Conservation (phyloP, 495 filamentous ascomycete species). For the Penicillium cataractarum region DNA sequence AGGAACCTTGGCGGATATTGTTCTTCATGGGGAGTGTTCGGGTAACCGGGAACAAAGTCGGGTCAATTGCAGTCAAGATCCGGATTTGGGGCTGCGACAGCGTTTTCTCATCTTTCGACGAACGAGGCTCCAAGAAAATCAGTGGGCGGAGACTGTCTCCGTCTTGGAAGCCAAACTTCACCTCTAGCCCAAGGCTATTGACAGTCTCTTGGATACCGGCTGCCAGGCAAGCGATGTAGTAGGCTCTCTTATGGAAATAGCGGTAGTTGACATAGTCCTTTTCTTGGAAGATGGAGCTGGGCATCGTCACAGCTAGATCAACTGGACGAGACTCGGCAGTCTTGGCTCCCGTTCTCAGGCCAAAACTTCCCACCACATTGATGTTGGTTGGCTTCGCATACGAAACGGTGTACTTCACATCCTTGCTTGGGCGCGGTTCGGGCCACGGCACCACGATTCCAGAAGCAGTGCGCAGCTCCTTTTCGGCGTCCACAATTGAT, state of each 20-base stretch:
- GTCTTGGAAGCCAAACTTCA: conserved; percentile 70
- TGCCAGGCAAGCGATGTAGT: conserved; percentile 82
- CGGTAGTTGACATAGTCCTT: conserved; percentile 94
- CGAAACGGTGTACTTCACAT: conserved; percentile 77
- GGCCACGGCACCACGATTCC: conserved; percentile 79
- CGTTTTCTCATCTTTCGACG: conserved; percentile 29
- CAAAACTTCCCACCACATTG: conserved; percentile 89
- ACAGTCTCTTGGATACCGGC: conserved; percentile 61
- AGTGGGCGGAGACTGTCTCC: conserved; percentile 80
- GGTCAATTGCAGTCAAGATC: conserved; percentile 74
- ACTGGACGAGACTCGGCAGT: conserved; percentile 59
- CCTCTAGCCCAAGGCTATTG: conserved; percentile 52
- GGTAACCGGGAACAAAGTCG: conserved; percentile 63
- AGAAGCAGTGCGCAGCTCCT: conserved; percentile 64
- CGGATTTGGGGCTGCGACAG: conserved; percentile 62
- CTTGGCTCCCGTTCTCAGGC: conserved; percentile 71
- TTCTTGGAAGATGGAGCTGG: conserved; percentile 76
- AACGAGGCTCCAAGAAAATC: conserved; percentile 56
- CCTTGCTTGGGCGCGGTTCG: conserved; percentile 68
- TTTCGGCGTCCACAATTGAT: conserved; percentile 66
- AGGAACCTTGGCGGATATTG: conserved; percentile 60
- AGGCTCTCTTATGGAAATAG: conserved; percentile 94
- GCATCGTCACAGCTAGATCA: conserved; percentile 88
- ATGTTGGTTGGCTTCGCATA: conserved; percentile 76
- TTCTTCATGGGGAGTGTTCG: conserved; percentile 73